Evolutionary conservation across 2,329 filamentous ascomycete species (phyloP).

Genomic region (Beauveria varroae): DNA sequence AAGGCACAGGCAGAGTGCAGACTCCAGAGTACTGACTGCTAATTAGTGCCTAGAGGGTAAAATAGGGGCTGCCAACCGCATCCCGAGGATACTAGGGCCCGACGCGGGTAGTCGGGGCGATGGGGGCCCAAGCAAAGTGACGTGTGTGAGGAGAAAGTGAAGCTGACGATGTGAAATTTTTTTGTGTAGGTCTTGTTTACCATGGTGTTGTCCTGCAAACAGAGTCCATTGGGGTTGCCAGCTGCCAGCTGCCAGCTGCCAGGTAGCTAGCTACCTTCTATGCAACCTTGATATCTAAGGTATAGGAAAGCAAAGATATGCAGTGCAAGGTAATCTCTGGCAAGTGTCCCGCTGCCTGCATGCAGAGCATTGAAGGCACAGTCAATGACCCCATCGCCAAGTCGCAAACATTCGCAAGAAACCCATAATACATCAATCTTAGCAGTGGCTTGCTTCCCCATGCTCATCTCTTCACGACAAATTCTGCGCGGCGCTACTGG

Average conservation of each 20-base stretch:
- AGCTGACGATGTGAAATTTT: not conserved
- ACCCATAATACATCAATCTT: not conserved
- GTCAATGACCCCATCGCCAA: not conserved
- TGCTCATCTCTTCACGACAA: not conserved
- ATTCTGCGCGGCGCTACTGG: too few relatives aligned
- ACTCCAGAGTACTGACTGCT: not conserved
- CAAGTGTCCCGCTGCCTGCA: too few relatives aligned
- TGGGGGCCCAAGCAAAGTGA: not conserved
- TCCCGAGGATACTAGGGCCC: not conserved
- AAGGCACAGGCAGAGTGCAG: not conserved
- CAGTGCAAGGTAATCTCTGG: too few relatives aligned
- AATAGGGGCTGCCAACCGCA: not conserved
- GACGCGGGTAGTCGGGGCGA: not conserved
- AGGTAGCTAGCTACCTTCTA: not conserved
- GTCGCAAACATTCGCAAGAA: not conserved
- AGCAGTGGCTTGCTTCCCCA: not conserved
- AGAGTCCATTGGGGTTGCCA: not conserved
- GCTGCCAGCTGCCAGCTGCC: not conserved
- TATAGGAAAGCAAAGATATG: not conserved
- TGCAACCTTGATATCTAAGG: not conserved
- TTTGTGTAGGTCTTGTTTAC: not conserved
- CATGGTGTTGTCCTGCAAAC: slow-evolving; percentile 1
- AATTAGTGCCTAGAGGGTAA: not conserved
- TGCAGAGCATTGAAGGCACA: not conserved
- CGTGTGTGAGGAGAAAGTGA: not conserved